phyloP scores from a whole-genome alignment of 2,329 filamentous ascomycete species.

The Ascochyta rabiei region DNA sequence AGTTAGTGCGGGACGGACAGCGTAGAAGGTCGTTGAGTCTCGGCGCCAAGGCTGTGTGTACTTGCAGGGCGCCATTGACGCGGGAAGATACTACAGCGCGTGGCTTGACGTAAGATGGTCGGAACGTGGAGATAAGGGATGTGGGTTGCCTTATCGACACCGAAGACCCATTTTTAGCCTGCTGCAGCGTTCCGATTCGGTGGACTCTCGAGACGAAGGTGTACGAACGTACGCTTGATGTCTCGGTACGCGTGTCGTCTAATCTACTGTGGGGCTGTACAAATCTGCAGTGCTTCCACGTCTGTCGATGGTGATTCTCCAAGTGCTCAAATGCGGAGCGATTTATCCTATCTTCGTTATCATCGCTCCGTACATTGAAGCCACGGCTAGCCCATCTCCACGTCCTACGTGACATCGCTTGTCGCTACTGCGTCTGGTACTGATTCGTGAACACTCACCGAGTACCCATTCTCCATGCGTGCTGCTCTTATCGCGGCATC shows the following conservation, averaged over 20 bases:
- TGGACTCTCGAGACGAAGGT: background rate
- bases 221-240: background rate
- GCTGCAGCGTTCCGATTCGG: background rate
- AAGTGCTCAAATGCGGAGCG: background rate
- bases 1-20: constrained; percentile 7
- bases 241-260: constrained; percentile 2
- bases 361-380: background rate
- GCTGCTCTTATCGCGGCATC: constrained; percentile 26
- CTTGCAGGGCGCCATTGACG: constrained; percentile 14
- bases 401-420: constrained; percentile 22
- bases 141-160: constrained; percentile 8
- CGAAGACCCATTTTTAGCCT: background rate
- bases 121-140: constrained; percentile 7
- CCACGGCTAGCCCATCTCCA: constrained; percentile 23
- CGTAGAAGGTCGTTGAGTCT: constrained; percentile 20
- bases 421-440: constrained; percentile 30
- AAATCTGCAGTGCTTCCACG: too few relatives aligned
- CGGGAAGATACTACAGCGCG: constrained; percentile 17
- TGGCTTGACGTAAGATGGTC: constrained; percentile 32
- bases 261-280: background rate
- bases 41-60: constrained; percentile 29
- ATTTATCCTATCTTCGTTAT: constrained; percentile 16
- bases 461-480: constrained; percentile 11
- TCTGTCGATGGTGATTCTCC: constrained; percentile 3
- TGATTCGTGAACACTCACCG: constrained; percentile 1